Conservation (phyloP, 768 basidiomycete genomes). For the Multifurca ochricompacta region DNA sequence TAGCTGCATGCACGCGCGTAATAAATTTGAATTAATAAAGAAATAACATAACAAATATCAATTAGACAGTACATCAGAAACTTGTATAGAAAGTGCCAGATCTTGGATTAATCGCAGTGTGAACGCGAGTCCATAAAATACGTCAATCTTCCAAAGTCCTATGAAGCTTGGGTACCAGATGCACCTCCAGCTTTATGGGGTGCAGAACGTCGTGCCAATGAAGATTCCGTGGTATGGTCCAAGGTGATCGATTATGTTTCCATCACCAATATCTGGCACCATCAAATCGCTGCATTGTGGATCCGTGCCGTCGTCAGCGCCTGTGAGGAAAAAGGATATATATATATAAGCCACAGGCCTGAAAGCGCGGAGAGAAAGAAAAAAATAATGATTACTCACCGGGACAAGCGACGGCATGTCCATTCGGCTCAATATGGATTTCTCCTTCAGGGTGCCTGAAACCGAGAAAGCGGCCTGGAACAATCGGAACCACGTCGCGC, state of each 20-base stretch:
- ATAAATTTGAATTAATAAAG: too few relatives aligned
- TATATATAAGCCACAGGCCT: neutral
- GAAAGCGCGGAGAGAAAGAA: too few relatives aligned
- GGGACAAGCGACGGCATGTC: slow-evolving; percentile 7
- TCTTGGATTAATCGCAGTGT: neutral
- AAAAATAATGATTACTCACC: neutral
- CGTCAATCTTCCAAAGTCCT: neutral
- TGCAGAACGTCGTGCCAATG: slow-evolving; percentile 43
- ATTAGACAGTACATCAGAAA: neutral
- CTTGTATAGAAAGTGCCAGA: neutral
- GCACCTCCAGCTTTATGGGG: neutral
- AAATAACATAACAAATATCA: neutral
- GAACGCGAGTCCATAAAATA: neutral
- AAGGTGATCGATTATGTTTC: slow-evolving; percentile 43
- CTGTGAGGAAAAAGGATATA: neutral
- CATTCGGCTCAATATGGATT: slow-evolving; percentile 13
- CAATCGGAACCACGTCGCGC: slow-evolving; percentile 12
- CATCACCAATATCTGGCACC: slow-evolving; percentile 41
- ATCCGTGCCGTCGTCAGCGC: slow-evolving; percentile 48
- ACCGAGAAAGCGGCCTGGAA: slow-evolving; percentile 15
- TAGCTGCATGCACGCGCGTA: too few relatives aligned
- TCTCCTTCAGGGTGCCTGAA: slow-evolving; percentile 10
- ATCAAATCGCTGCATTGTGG: slow-evolving; percentile 44
- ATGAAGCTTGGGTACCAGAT: neutral
- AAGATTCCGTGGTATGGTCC: slow-evolving; percentile 50